Evolutionary conservation across 331 rosid species (phyloP), one percentile per base, ranked within the genome.

Genomic region (Pyracantha coccinea): DNA sequence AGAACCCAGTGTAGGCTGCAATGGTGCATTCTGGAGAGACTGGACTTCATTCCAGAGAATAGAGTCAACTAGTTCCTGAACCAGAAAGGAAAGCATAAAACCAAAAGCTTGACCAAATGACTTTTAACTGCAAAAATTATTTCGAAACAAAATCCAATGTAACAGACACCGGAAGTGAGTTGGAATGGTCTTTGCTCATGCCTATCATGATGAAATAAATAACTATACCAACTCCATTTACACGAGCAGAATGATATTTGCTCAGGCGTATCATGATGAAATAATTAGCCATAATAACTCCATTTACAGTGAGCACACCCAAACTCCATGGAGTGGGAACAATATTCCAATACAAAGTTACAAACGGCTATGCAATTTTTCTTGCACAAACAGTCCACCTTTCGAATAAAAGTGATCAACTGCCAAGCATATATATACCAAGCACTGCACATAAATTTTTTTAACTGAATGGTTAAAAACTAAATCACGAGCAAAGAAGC

Each of bases 51-150:
- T 88, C 99, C 99, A 95, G 80, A 81, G 68, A 78, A 95, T 84
- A 81, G 93, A 88, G 76, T 92, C 91, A 77, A 77, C 82, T 86
- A 95, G 82, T 80, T 95, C 99, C 99, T 95, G 87, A 61, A 84
- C 52, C 79, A 74, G 63, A 75, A 82, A 33, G 72, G 66, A 54
- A 59, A 64, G 72, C 67, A 75, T 58, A 74, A 64, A 86, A 80
- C 66, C 82, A 60, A 75, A 70, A 17, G 64, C 41, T 69, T 62
- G 69, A 76, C 69, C 44, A 58, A 69, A 71, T 11, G 10, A 70
- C 21, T 32, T n/a, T 50, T 66, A 25, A 12, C 7, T 21, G 65
- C 65, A 55, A 55, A 69, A 24, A 23, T 61, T 47, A 33, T 66
- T 80, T 68, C 16, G 73, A 57, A 72, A 64, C 55, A 65, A 67